Percentiles rank a stretch among this genome's conserved stretches.
These are phyloP conservation scores for Verruconis gallopava DNA, from an alignment of 2,329 filamentous ascomycete species.

Conservation along the genomic window DNA sequence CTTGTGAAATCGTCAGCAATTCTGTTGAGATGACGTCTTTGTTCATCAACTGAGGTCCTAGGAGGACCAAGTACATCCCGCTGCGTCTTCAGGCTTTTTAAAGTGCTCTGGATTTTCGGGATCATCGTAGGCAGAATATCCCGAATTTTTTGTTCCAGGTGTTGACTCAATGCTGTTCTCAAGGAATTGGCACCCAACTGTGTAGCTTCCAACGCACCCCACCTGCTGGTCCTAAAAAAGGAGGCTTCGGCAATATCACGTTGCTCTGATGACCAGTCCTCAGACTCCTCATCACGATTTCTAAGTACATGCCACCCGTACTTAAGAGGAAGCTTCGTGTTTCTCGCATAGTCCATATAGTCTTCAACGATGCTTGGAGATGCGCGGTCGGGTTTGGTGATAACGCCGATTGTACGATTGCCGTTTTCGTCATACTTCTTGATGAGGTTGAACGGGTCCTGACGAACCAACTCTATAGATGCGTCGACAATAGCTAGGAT, in stretches of 20 bases:
- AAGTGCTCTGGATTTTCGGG: background rate
- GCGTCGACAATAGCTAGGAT: constrained; percentile 44
- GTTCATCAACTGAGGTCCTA: constrained; percentile 13
- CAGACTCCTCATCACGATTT: constrained; percentile 19
- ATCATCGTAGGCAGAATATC: background rate
- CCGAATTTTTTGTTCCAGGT: constrained; percentile 30
- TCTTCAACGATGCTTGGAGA: constrained; percentile 13
- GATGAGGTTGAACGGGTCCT: constrained; percentile 19
- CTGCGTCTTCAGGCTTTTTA: background rate
- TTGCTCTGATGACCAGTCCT: constrained; percentile 13
- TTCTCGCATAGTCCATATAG: constrained; percentile 18
- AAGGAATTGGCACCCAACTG: constrained; percentile 3
- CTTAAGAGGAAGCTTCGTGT: constrained; percentile 15
- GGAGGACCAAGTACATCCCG: constrained; percentile 33
- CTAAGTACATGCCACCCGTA: constrained; percentile 26
- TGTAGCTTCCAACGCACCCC: background rate
- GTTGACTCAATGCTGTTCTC: constrained; percentile 13
- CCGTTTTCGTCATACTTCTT: constrained; percentile 20
- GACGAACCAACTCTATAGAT: constrained; percentile 27
- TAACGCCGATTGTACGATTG: constrained; percentile 29
- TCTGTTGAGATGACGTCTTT: constrained; percentile 1
- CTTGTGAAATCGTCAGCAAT: constrained; percentile 16
- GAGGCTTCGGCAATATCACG: constrained; percentile 16
- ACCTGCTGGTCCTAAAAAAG: constrained; percentile 4
- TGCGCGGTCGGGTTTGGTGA: constrained; percentile 29